Evolutionary conservation across 345 rosid genomes (phyloP), one percentile per base, ranked within the genome.

Genomic region (Ceriops decandra): DNA sequence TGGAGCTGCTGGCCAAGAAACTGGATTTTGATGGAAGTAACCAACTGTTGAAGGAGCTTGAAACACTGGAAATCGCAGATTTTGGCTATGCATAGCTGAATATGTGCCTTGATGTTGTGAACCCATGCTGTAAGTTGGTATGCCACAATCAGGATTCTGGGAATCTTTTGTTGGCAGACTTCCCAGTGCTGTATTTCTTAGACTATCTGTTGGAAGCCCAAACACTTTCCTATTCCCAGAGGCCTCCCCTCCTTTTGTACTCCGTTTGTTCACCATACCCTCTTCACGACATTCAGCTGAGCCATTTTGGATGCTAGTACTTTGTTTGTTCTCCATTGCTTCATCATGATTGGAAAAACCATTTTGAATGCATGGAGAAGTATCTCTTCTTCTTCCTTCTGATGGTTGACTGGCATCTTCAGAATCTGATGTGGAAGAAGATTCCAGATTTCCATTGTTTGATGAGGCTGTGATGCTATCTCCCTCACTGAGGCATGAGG

Each of bases 401-500:
- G 88, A 84, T 47, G 71, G 96, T 72, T 79, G 93, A 73, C 82
- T 80, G 54, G 85, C 81, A 72, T 86, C 92, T 79, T 91, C 96
- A 49, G 95, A 87, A 75, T 91, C 99, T 68, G 99, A 90, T 13
- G 86, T 79, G 66, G 96, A 88, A 8, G 96, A 87, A 28, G 96
- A 88, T 70, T 83, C 98, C 30, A 78, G 71, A 71, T 83, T 86
- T 68, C 86, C 88, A 52, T 82, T 84, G 72, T 83, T 85, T 67
- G 90, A 87, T 60, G 92, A 88, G 69, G 84, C 82, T 30, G 88
- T 76, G 66, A 80, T 88, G 81, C 90, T 85, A 49, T 93, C 98
- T 68, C 87, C 93, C 69, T 93, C 98, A 28, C 98, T 87, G 59
- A 80, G 85, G 78, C 95, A 95, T 21, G 95, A 89, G 36, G 95